A percentile compares a stretch with the other conserved stretches of the same genome.
Evolutionary conservation across 306 rosid species (phyloP).

Genomic region (Betula pendula): DNA sequence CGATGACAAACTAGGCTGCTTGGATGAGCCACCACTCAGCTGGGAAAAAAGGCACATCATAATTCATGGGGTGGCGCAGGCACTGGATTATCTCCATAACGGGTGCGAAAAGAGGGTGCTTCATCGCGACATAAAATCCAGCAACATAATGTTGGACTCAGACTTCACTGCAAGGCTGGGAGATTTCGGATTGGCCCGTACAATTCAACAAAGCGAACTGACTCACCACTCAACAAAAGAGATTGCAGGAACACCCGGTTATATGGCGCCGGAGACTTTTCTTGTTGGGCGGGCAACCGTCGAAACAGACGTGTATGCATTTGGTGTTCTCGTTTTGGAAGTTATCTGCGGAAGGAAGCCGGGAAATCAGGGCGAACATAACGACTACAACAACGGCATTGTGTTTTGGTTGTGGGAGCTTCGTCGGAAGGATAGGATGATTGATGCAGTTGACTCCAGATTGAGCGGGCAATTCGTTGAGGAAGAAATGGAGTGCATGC

Average conservation of each 20-base stretch:
- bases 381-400: constrained; percentile 50
- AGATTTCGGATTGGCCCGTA: constrained; percentile 75
- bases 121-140: constrained; percentile 74
- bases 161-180: constrained; percentile 61
- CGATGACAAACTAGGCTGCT: too few species aligned
- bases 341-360: constrained; percentile 69
- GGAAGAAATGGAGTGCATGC: constrained; percentile 30
- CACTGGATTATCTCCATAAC: constrained; percentile 74
- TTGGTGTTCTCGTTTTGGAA: constrained; percentile 64
- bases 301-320: constrained; percentile 76
- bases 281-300: constrained; percentile 60
- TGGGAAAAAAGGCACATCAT: constrained; percentile 54
- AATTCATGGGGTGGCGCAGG: constrained; percentile 64
- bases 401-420: constrained; percentile 73
- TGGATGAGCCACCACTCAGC: constrained; percentile 19
- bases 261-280: constrained; percentile 82
- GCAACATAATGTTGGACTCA: constrained; percentile 71
- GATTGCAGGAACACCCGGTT: constrained; percentile 80
- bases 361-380: constrained; percentile 34
- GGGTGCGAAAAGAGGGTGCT: constrained; percentile 67
- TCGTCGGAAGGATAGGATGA: constrained; percentile 35
- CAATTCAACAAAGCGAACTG: constrained; percentile 46
- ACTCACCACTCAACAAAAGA: constrained; percentile 71
- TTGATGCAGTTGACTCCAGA: constrained; percentile 45
- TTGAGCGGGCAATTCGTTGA: constrained; percentile 23